A percentile compares a stretch with the other conserved stretches of the same genome.
Evolutionary conservation across 2,329 filamentous ascomycete genomes (phyloP).

Genomic region (Trichoderma atrobrunneum): DNA sequence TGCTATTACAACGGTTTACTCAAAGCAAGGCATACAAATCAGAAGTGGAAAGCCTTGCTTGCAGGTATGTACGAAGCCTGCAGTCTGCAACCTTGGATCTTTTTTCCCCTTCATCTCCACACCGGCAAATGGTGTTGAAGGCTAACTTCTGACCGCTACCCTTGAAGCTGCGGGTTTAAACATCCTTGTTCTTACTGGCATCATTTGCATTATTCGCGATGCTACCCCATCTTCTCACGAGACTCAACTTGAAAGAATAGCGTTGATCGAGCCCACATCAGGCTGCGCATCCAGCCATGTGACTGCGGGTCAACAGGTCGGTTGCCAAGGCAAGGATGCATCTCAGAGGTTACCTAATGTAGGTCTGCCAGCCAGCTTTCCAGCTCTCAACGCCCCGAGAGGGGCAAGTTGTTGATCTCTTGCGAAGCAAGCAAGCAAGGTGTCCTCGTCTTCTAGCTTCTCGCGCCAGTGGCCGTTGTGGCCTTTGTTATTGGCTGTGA

Average conservation of each 20-base stretch:
- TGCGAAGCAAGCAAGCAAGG: not conserved
- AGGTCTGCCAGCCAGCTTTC: not conserved
- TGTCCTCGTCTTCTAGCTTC: not conserved
- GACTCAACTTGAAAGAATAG: constrained; percentile 12
- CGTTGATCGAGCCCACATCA: constrained; percentile 1
- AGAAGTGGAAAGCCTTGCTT: not conserved
- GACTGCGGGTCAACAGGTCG: constrained; percentile 11
- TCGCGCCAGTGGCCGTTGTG: not conserved
- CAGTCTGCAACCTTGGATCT: not conserved
- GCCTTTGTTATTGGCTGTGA: constrained; percentile 4
- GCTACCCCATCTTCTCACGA: constrained; percentile 14
- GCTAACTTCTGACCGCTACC: constrained; percentile 9
- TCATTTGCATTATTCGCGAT: constrained; percentile 2
- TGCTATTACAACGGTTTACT: not conserved
- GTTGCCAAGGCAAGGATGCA: constrained; percentile 9
- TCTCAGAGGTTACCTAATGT: constrained; percentile 10
- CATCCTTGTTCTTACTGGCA: not conserved
- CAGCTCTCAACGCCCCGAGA: not conserved
- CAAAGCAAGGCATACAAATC: not conserved
- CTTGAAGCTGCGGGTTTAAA: constrained; percentile 1
- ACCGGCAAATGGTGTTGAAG: not conserved
- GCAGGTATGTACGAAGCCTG: not conserved
- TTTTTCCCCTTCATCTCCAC: not conserved
- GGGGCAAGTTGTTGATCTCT: not conserved
- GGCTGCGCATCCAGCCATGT: constrained; percentile 15